Evolutionary conservation across 495 filamentous ascomycete species (phyloP), one percentile per base, ranked within the genome.

Genomic region (Penicillium argentinense): DNA sequence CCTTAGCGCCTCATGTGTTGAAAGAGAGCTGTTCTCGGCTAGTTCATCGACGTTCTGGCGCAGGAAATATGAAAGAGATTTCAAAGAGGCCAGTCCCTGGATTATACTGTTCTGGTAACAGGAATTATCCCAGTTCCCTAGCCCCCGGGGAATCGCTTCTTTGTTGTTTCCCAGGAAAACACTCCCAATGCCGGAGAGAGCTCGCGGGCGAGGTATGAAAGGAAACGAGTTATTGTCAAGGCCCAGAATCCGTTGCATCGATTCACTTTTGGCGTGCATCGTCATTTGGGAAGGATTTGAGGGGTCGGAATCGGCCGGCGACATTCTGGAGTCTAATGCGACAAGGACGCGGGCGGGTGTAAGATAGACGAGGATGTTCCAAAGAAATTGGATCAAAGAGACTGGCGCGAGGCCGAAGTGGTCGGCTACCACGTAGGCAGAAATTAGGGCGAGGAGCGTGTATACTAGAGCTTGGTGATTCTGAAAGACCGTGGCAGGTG

Each of bases 41-140:
- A 68, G 44, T 9, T 47, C 46, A 7, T 73, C 62, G 7, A 86
- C 64, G 60, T 82, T 70, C 46, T 38, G 43, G 1, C 58, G 55
- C 23, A 87, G 57, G 39, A 77, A 85, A 5, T 51, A 53, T 5
- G 73, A 71, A 12, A 96, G 69, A 4, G 82, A 73, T 16, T 76
- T 70, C 33, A 97, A 77, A 5, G 91, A 87, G 4, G 91, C 85
- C 27, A 97, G 74, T 9, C 86, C 85, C 62, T 97, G 86, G 17
- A 97, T 82, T 14, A 97, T 86, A 50, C 91, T 96, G 62, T 99
- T 99, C 71, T 97, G 92, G 60, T 93, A 99, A 66, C 95, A 99
- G 1, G 89, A 95, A 58, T 96, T 96, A 65, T 95, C 84, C 72
- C 81, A 85, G 59, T 99, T 99, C 13, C 88, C 88, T 23, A 97